phyloP scores from a whole-genome alignment of 2,329 filamentous ascomycete genomes.

The Ceratocystis papillata region DNA sequence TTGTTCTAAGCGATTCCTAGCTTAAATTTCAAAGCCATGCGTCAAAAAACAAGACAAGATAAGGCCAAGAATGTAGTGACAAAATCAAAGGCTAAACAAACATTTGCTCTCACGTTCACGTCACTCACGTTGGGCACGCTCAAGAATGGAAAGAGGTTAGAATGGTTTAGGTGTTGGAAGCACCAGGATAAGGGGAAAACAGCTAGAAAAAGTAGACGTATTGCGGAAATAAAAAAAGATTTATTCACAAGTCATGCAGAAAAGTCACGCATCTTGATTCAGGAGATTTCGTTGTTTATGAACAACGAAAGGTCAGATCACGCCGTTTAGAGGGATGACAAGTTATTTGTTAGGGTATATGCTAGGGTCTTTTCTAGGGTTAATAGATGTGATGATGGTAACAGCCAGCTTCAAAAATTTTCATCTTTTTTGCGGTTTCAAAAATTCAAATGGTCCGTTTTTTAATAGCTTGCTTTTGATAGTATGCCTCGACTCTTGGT shows the following conservation, averaged over 20 bases:
- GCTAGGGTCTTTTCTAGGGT: no score
- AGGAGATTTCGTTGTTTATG: not conserved
- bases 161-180: not conserved
- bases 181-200: no score
- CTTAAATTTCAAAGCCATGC: not conserved
- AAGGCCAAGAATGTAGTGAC: not conserved
- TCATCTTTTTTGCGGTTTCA: no score
- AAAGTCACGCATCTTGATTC: not conserved
- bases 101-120: not conserved
- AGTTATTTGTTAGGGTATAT: not conserved
- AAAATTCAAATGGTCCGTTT: not conserved
- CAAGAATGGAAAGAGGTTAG: not conserved
- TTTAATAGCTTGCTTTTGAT: not conserved
- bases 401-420: no score
- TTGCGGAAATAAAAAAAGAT: not conserved
- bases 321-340: not conserved
- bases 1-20: not conserved
- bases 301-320: not conserved
- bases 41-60: not conserved
- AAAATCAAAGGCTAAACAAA: not conserved
- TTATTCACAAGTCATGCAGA: not conserved
- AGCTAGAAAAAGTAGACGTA: not conserved
- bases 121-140: not conserved
- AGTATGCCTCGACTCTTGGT: not conserved
- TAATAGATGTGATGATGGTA: no score